These are phyloP conservation scores for Lentithecium fluviatile DNA, from an alignment of 495 filamentous ascomycete genomes.

Conservation along the genomic window DNA sequence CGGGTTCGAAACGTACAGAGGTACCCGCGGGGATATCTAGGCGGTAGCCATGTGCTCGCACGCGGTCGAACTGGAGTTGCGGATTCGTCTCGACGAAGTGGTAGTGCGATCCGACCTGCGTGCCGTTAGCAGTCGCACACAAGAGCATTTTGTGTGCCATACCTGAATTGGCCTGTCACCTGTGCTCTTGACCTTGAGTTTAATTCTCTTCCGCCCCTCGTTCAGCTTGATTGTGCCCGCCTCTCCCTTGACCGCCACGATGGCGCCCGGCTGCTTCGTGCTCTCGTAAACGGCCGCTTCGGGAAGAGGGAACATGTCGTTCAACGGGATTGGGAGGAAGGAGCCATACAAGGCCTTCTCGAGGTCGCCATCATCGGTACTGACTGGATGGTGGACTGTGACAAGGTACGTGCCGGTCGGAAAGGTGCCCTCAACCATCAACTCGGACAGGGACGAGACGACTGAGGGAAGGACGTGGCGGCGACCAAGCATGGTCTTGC, in stretches of 20 bases:
- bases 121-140: neutral
- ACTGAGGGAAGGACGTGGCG: slow-evolving; percentile 90
- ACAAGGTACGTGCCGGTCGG: slow-evolving; percentile 88
- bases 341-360: slow-evolving; percentile 85
- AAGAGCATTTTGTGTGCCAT: neutral
- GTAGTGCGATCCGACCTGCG: slow-evolving; percentile 85
- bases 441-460: slow-evolving; percentile 67
- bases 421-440: slow-evolving; percentile 96
- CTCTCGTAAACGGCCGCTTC: slow-evolving; percentile 61
- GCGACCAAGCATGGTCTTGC: slow-evolving; percentile 88
- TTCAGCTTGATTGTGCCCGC: slow-evolving; percentile 65
- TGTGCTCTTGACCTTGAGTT: slow-evolving; percentile 74
- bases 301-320: slow-evolving; percentile 60
- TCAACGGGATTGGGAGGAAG: slow-evolving; percentile 77
- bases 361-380: slow-evolving; percentile 82
- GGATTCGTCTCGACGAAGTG: slow-evolving; percentile 95
- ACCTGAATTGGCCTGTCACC: slow-evolving; percentile 93
- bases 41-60: slow-evolving; percentile 76
- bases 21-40: slow-evolving; percentile 91
- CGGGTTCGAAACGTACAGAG: slow-evolving; percentile 91
- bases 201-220: slow-evolving; percentile 69
- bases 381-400: slow-evolving; percentile 88
- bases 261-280: slow-evolving; percentile 72
- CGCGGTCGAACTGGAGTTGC: slow-evolving; percentile 86
- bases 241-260: slow-evolving; percentile 63